These are phyloP conservation scores for Beverwykella pulmonaria DNA, from an alignment of 495 filamentous ascomycete species.

Conservation along the genomic window DNA sequence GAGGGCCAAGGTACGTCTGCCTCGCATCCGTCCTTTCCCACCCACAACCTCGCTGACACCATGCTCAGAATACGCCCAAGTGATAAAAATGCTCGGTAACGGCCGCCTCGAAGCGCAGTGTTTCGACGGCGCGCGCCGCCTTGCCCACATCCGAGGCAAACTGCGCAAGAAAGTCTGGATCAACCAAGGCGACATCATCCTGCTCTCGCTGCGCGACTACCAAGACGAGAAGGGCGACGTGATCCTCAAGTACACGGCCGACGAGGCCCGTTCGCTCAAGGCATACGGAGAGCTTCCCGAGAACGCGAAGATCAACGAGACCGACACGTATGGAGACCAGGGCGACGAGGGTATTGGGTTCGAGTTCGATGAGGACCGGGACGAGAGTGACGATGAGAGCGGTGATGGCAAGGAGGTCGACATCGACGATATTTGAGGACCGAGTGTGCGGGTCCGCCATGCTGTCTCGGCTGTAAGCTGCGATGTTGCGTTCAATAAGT, in stretches of 20 bases:
- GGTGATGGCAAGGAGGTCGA: slow-evolving; percentile 66
- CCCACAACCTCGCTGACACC: not conserved
- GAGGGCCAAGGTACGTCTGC: slow-evolving; percentile 76
- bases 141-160: slow-evolving; percentile 89
- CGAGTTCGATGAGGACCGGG: slow-evolving; percentile 71
- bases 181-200: slow-evolving; percentile 79
- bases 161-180: slow-evolving; percentile 85
- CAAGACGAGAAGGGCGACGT: slow-evolving; percentile 99
- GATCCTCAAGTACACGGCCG: slow-evolving; percentile 97
- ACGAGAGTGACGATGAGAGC: slow-evolving; percentile 40
- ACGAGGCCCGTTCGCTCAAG: slow-evolving; percentile 93
- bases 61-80: slow-evolving; percentile 83
- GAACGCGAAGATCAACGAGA: slow-evolving; percentile 99
- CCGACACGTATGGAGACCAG: slow-evolving; percentile 80
- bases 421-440: slow-evolving; percentile 70
- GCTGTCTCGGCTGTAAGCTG: slow-evolving; percentile 17
- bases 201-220: slow-evolving; percentile 95
- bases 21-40: slow-evolving; percentile 3
- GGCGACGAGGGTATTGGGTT: slow-evolving; percentile 79
- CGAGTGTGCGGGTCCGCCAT: slow-evolving; percentile 29
- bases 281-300: slow-evolving; percentile 97
- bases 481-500: not conserved
- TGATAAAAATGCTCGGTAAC: slow-evolving; percentile 86
- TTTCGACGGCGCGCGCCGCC: slow-evolving; percentile 90
- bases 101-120: slow-evolving; percentile 94